Evolutionary conservation across 306 rosid genomes (phyloP).

Genomic region (Quercus gilva): DNA sequence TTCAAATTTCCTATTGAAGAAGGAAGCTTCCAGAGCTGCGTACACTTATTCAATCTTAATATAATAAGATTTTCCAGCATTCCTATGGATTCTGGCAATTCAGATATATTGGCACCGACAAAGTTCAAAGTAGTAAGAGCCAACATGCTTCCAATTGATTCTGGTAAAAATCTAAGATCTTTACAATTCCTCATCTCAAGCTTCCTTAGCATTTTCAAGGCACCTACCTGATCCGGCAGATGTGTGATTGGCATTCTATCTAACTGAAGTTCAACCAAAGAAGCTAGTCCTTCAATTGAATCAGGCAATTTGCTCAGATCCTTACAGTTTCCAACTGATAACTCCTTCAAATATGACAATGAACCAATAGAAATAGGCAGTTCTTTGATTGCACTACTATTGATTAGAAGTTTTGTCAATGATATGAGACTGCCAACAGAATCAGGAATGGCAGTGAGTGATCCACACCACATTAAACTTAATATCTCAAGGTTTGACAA

Average conservation of each 20-base stretch:
- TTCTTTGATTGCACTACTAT: slow-evolving; percentile 32
- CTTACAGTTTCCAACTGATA: slow-evolving; percentile 36
- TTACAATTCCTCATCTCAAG: slow-evolving; percentile 49
- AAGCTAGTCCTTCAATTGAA: slow-evolving; percentile 35
- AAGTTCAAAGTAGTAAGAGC: slow-evolving; percentile 41
- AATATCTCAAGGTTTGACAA: slow-evolving; percentile 57
- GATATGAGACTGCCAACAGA: slow-evolving; percentile 41
- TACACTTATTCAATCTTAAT: slow-evolving; percentile 38
- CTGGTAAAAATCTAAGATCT: slow-evolving; percentile 49
- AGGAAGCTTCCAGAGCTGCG: slow-evolving; percentile 50
- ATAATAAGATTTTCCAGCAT: slow-evolving; percentile 49
- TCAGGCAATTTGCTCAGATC: slow-evolving; percentile 35
- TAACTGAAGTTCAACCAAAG: slow-evolving; percentile 42
- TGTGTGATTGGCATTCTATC: slow-evolving; percentile 39
- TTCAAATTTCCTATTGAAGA: slow-evolving; percentile 48
- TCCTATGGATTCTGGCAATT: slow-evolving; percentile 49
- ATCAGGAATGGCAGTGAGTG: slow-evolving; percentile 47
- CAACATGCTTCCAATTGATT: slow-evolving; percentile 44
- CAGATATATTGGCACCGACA: slow-evolving; percentile 31
- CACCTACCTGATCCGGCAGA: slow-evolving; percentile 60
- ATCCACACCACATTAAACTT: slow-evolving; percentile 36
- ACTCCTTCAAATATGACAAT: slow-evolving; percentile 32
- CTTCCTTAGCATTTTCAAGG: slow-evolving; percentile 44
- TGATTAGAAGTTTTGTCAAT: slow-evolving; percentile 24
- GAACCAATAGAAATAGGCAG: slow-evolving; percentile 55